phyloP scores from a whole-genome alignment of 108 stramenopile genomes.

The Mayamaea pseudoterrestris region DNA sequence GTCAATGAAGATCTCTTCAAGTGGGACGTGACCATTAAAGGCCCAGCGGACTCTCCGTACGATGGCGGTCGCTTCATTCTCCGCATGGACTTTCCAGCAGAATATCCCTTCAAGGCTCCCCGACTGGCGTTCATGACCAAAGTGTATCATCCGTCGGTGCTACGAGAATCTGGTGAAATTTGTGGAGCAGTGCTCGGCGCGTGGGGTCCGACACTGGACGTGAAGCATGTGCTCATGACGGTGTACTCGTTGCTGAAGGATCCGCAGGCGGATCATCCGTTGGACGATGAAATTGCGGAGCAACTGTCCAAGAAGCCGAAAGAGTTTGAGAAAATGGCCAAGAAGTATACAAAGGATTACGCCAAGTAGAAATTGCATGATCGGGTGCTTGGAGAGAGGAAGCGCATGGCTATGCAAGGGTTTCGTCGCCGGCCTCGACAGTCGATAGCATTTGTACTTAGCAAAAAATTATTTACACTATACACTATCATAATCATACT shows the following conservation, averaged over 20 bases:
- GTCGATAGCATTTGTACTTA: background rate
- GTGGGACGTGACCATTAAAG: constrained; percentile 27
- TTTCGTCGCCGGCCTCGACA: background rate
- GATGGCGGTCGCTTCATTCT: constrained; percentile 60
- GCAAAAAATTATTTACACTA: background rate
- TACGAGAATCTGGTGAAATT: constrained; percentile 67
- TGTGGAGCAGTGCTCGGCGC: constrained; percentile 62
- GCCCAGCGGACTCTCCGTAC: constrained; percentile 65
- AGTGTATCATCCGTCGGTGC: constrained; percentile 78
- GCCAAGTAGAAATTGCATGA: too few species aligned
- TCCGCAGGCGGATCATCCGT: constrained; percentile 43
- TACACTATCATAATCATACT: background rate
- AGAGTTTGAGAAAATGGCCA: constrained; percentile 52
- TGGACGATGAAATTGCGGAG: constrained; percentile 40
- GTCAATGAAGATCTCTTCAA: constrained; percentile 26
- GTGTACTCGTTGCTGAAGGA: constrained; percentile 31
- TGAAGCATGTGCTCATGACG: constrained; percentile 25
- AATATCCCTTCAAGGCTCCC: constrained; percentile 89
- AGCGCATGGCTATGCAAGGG: too few species aligned
- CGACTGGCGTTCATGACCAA: constrained; percentile 65
- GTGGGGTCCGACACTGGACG: constrained; percentile 64
- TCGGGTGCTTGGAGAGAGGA: too few species aligned
- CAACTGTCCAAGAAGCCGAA: constrained; percentile 41
- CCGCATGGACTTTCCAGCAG: constrained; percentile 49
- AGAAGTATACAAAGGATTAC: constrained; percentile 48